Conservation (phyloP, 495 filamentous ascomycete species). For the Trichoderma virens region DNA sequence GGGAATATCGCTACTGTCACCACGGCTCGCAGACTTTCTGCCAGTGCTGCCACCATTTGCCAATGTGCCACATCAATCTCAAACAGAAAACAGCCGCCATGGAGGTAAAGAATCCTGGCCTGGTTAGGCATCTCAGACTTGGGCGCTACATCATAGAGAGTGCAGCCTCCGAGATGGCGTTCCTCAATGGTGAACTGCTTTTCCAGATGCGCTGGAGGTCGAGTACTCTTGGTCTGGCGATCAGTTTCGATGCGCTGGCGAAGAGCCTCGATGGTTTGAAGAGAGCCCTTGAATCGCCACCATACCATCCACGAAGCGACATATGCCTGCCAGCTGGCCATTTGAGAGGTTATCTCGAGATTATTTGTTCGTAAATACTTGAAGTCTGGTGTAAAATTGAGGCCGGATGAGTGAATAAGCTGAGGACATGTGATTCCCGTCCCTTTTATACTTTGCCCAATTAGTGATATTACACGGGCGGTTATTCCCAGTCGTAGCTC, state of each 20-base stretch:
- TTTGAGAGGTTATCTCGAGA: too few species aligned
- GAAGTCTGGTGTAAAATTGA: neutral
- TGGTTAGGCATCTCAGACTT: constrained; percentile 4
- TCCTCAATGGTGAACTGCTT: constrained; percentile 1
- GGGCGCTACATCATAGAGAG: neutral
- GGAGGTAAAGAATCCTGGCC: neutral
- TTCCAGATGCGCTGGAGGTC: neutral
- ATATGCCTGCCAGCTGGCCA: neutral
- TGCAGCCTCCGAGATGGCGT: neutral
- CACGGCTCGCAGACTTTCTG: neutral
- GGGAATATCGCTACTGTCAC: neutral
- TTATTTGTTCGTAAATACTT: neutral
- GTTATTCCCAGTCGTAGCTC: too few species aligned
- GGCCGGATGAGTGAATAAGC: neutral
- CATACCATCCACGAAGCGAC: neutral
- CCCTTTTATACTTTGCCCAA: too few species aligned
- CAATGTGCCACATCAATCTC: neutral
- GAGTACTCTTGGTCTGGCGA: constrained; percentile 4
- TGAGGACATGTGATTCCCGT: too few species aligned
- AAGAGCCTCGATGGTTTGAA: neutral
- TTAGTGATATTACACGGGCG: too few species aligned
- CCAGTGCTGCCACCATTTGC: neutral
- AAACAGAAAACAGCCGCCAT: neutral
- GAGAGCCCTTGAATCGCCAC: neutral
- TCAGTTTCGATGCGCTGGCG: neutral